Evolutionary conservation across 2,329 filamentous ascomycete species (phyloP), one percentile per base, ranked within the genome.

Genomic region (Xylaria sp.): DNA sequence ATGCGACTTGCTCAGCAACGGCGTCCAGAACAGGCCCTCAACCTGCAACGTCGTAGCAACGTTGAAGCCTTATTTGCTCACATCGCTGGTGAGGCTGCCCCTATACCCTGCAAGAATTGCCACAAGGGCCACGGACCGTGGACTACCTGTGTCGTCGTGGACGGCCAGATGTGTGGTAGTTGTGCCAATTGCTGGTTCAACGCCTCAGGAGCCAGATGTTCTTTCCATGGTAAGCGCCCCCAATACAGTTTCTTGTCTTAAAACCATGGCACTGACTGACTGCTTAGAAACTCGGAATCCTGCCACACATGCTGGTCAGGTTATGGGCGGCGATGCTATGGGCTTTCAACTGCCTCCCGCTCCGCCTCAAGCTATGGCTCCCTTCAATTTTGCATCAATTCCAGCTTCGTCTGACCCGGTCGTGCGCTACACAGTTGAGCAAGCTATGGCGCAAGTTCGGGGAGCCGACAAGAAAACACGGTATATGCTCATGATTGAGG

Each of bases 141-240:
- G 87, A 86, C 82, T 0, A 81, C 82, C 18, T 90, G 88, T 71
- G 82, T 90, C n/a, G 80, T 88, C n/a, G 85, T 87, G 25, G 84
- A 85, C 57, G 87, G 87, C 1, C 85, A 88, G 75, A 87, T 89
- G 85, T 89, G 86, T 68, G 87, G 88, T 10, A 88, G 86, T 74
- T 90, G 88, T 70, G 84, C 87, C 66, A 90, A 90, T 74, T 90
- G 88, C 76, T 89, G 88, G 87, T 89, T 87, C 77, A 90, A 90
- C 66, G 87, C 87, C 8, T 88, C 86, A 60, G 87, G 87, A 10
- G 84, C 86, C 10, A 80, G 87, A 60, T 90, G 88, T 70, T 89
- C 87, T 15, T 89, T 89, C 74, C 88, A 89, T 68, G 86, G 87
- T 89, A 80, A 72, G 84, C 76, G 37, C 1, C 5, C 51, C 54